Conservation (phyloP, 2,329 filamentous ascomycete species). For the Fusarium paranaense region DNA sequence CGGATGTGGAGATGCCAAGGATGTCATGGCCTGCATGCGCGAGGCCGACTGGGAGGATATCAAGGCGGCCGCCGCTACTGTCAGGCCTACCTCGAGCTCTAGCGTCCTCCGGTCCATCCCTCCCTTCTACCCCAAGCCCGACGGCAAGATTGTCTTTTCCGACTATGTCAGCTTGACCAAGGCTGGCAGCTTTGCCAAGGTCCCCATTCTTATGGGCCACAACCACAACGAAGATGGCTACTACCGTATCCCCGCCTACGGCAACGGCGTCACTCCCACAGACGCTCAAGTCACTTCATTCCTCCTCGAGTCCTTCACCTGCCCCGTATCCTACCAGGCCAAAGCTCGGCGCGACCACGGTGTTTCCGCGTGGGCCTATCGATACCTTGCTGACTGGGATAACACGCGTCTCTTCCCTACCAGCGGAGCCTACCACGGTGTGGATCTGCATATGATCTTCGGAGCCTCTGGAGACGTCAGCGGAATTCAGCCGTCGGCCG, state of each 20-base stretch:
- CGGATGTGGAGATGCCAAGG: slow-evolving; percentile 49
- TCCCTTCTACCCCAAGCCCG: slow-evolving; percentile 57
- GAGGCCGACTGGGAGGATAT: slow-evolving; percentile 50
- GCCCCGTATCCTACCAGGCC: slow-evolving; percentile 55
- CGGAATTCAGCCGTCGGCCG: slow-evolving; percentile 47
- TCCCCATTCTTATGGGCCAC: slow-evolving; percentile 57
- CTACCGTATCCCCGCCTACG: slow-evolving; percentile 58
- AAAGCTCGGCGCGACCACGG: slow-evolving; percentile 47
- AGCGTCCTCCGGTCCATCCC: slow-evolving; percentile 52
- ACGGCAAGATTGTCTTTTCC: slow-evolving; percentile 54
- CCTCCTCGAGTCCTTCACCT: slow-evolving; percentile 59
- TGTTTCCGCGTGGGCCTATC: slow-evolving; percentile 57
- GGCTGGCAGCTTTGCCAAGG: slow-evolving; percentile 51
- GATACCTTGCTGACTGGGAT: slow-evolving; percentile 62
- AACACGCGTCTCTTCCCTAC: slow-evolving; percentile 59
- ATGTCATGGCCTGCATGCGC: slow-evolving; percentile 54
- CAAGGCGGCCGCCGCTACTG: slow-evolving; percentile 49
- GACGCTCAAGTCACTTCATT: slow-evolving; percentile 52
- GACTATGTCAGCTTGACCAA: slow-evolving; percentile 52
- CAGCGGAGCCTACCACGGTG: slow-evolving; percentile 62
- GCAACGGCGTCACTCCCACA: slow-evolving; percentile 53
- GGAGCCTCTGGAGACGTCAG: slow-evolving; percentile 54
- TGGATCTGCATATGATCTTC: slow-evolving; percentile 61
- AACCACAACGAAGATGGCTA: slow-evolving; percentile 61
- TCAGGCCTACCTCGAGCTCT: slow-evolving; percentile 48